A percentile compares a stretch with the other conserved stretches of the same genome.
Conservation (phyloP, 371 early-diverging fungal species). For the Chytridiales sp. region DNA sequence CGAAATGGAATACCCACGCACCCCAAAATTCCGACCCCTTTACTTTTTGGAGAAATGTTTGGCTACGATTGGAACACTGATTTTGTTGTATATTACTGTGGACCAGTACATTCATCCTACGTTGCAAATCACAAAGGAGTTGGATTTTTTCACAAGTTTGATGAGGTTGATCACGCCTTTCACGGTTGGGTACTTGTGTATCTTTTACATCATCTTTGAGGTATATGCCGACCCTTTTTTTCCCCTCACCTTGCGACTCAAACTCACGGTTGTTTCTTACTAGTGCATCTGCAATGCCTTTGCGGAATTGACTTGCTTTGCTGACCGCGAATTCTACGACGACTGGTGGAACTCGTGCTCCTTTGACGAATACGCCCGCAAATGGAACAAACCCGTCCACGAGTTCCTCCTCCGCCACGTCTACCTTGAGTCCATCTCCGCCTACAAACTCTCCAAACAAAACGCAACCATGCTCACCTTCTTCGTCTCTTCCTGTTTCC, state of each 20-base stretch:
- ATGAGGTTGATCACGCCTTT: conserved; percentile 78
- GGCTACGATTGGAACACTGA: conserved; percentile 79
- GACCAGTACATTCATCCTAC: conserved; percentile 82
- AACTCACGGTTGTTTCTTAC: conserved; percentile 1
- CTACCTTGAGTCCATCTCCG: conserved; percentile 77
- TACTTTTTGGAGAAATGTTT: conserved; percentile 83
- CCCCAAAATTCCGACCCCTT: conserved; percentile 74
- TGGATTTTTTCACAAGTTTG: conserved; percentile 55
- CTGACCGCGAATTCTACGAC: conserved; percentile 96
- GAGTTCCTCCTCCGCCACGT: conserved; percentile 92
- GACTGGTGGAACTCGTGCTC: conserved; percentile 99
- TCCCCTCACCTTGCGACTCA: neutral
- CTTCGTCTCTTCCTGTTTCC: conserved; percentile 80
- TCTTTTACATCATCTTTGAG: conserved; percentile 95
- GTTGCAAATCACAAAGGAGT: conserved; percentile 26
- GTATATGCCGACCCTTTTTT: conserved; percentile 17
- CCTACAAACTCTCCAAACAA: conserved; percentile 70
- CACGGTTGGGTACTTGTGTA: conserved; percentile 82
- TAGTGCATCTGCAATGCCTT: conserved; percentile 89
- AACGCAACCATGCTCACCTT: conserved; percentile 83
- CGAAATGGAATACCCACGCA: conserved; percentile 91
- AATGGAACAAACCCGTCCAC: conserved; percentile 98
- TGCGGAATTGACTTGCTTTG: conserved; percentile 93
- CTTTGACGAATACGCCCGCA: conserved; percentile 93
- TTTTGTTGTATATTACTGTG: conserved; percentile 78